Conservation (phyloP, 1,284 basidiomycete genomes). For the Neotropicomus parvogracilis region DNA sequence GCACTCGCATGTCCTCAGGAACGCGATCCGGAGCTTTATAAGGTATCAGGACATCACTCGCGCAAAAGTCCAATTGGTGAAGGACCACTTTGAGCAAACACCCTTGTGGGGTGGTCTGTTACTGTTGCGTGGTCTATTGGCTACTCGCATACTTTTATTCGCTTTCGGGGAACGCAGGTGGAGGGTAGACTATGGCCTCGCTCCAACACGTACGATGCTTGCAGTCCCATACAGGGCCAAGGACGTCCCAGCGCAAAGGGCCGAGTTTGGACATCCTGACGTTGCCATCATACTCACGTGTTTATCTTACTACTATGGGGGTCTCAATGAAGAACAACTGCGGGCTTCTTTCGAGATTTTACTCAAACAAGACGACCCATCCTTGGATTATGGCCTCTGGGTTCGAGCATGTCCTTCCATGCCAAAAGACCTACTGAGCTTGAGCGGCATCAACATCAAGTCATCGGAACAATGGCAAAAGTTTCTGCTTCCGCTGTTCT, state of each 20-base stretch:
- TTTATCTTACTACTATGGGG: constrained; percentile 51
- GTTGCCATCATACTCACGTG: constrained; percentile 47
- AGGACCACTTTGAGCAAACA: background rate
- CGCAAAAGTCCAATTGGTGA: background rate
- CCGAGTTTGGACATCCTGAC: constrained; percentile 58
- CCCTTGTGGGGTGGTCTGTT: constrained; percentile 37
- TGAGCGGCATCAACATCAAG: constrained; percentile 41
- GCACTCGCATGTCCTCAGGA: constrained; percentile 13
- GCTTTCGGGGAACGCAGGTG: constrained; percentile 43
- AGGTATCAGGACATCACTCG: background rate
- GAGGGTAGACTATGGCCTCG: constrained; percentile 53
- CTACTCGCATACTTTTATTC: constrained; percentile 40
- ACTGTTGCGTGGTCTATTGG: constrained; percentile 45
- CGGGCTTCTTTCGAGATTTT: constrained; percentile 40
- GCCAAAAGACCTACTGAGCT: constrained; percentile 30
- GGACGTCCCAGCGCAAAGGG: constrained; percentile 45
- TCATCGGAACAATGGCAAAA: constrained; percentile 37
- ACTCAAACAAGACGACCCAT: constrained; percentile 43
- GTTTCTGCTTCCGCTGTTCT: constrained; percentile 36
- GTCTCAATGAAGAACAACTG: constrained; percentile 42
- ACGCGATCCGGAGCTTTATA: constrained; percentile 27
- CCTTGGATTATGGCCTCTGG: constrained; percentile 44
- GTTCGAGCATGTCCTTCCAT: constrained; percentile 21
- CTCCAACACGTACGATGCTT: constrained; percentile 41
- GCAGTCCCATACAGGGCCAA: constrained; percentile 55